Base-by-base conservation (phyloP, 345 rosid genomes). In the Euphorbia lathyris region DNA sequence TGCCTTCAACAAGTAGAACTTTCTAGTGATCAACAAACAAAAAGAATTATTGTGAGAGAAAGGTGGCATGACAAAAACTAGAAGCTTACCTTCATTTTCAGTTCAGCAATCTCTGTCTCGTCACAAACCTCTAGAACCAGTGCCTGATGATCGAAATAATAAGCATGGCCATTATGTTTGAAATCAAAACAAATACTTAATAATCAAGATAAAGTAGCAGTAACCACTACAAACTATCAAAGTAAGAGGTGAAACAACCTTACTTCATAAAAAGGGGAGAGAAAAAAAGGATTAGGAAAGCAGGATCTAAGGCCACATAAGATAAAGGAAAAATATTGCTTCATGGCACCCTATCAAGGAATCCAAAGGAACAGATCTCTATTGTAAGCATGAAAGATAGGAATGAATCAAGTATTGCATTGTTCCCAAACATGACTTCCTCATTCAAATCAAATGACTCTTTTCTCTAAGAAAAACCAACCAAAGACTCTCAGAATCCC, bases 101-200 rank as follows among this genome's bases (percentile, higher is more conserved):
- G 86, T 74, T 90, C 99, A 38, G 97, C 97, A 71, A 95, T 70
- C 77, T 95, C 87, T 25, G 99, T 95, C 86, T 95, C 93, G 34
- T 95, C 97, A 78, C 99, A 95, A 60, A 95, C 90, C 78, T 95
- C 99, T 64, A 80, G 81, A 59, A 95, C 74, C 77, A 95, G 75
- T 68, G 85, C 93, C 99, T 91, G 76, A 61, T 59, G 64, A 72
- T 57, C 36, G 12, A 66, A 77, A 27, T 47, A 69, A 61, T 10
- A 48, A 73, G 17, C 51, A 67, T n/a, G 62, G 16, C 7, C 7
- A 60, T 69, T 50, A 70, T 27, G 42, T 4, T 61, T 72, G 76
- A 71, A 58, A 45, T n/a, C 59, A 16, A 22, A 71, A 70, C 19
- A 34, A 77, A 23, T 30, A 26, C 7, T 47, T 1, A 23, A 12